A percentile compares a stretch with the other conserved stretches of the same genome.
Evolutionary conservation across 805 yeast genomes (phyloP).

Genomic region (Huiozyma naganishii): DNA sequence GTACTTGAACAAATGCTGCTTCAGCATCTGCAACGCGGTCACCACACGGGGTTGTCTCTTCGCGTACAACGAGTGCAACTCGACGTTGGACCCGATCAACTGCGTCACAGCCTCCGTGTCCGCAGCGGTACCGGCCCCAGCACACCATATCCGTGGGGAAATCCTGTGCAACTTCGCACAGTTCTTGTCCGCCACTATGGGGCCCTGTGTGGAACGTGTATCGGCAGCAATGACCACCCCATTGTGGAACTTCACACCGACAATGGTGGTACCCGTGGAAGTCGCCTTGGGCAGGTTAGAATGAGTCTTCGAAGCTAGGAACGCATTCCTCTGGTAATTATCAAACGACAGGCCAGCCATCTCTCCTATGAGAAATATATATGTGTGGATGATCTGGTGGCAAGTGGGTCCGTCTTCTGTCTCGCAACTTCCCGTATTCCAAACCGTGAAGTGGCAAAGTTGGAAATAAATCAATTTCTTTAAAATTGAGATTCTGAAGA

Average conservation of each 20-base stretch:
- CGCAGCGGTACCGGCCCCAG: conserved; percentile 99
- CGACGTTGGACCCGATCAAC: conserved; percentile 80
- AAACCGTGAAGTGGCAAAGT: no score
- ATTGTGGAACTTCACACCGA: conserved; percentile 83
- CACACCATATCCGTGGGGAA: conserved; percentile 94
- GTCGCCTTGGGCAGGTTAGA: conserved; percentile 73
- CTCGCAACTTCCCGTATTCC: no score
- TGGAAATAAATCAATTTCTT: neutral
- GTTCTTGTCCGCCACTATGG: conserved; percentile 94
- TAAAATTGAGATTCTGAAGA: neutral
- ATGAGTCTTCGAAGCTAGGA: conserved; percentile 59
- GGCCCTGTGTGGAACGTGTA: conserved; percentile 95
- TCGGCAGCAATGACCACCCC: conserved; percentile 98
- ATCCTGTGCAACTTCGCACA: conserved; percentile 89
- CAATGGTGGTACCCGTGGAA: conserved; percentile 98
- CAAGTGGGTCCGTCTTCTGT: neutral
- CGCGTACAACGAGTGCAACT: conserved; percentile 75
- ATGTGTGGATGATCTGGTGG: neutral
- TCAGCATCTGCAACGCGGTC: conserved; percentile 82
- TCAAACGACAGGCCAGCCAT: conserved; percentile 93
- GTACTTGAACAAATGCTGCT: conserved; percentile 91
- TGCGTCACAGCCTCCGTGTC: conserved; percentile 98
- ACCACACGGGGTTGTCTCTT: conserved; percentile 87
- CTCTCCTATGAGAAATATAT: conserved; percentile 1
- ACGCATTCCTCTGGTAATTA: conserved; percentile 81